These are phyloP conservation scores for Rhododendron griersonianum DNA, from an alignment of 148 eudicot genomes.

Conservation along the genomic window DNA sequence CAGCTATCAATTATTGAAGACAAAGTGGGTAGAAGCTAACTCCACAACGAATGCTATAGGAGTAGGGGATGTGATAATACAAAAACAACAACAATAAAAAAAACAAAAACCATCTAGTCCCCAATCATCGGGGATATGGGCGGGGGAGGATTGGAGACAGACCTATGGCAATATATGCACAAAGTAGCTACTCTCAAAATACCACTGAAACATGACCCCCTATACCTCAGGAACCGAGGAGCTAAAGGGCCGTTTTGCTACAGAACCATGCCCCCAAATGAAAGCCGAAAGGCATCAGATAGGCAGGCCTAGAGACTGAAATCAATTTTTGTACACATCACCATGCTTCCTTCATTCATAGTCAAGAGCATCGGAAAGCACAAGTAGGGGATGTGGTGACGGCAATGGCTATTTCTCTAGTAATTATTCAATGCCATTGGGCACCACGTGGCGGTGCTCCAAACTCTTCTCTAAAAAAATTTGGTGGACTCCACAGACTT, in stretches of 20 bases:
- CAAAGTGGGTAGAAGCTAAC: neutral
- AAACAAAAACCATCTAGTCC: neutral
- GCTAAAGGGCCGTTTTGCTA: neutral
- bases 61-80: neutral
- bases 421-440: neutral
- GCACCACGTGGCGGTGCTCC: neutral
- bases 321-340: neutral
- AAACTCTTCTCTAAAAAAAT: neutral
- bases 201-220: neutral
- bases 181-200: too few relatives aligned
- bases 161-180: neutral
- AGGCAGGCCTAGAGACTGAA: too few relatives aligned
- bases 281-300: neutral
- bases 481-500: neutral
- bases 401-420: neutral
- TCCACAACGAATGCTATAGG: neutral
- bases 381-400: neutral
- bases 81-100: neutral
- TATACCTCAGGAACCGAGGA: neutral
- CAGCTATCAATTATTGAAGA: neutral
- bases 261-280: neutral
- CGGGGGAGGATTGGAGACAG: neutral
- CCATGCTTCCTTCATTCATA: neutral
- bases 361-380: neutral
- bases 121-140: neutral